phyloP scores from a whole-genome alignment of 75 land plant species.

The Sequoiadendron giganteum region DNA sequence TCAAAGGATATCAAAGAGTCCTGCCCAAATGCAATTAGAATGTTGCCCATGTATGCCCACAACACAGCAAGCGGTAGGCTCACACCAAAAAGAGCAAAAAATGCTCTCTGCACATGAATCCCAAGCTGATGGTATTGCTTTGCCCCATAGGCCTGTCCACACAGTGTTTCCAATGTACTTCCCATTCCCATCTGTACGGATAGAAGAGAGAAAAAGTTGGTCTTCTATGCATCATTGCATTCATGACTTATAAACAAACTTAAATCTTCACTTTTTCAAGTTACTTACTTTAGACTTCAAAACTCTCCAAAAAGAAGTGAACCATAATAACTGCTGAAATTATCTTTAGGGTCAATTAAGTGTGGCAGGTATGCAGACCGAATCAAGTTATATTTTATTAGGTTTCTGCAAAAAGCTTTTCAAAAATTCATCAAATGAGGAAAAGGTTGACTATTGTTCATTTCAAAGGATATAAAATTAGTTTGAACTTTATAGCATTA shows the following conservation, averaged over 20 bases:
- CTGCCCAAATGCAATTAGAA: slow-evolving; percentile 59
- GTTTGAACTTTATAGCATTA: no score
- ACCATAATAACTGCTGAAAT: no score
- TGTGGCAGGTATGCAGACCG: no score
- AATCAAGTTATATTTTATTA: no score
- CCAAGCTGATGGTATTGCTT: slow-evolving; percentile 76
- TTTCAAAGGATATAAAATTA: no score
- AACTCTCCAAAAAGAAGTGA: no score
- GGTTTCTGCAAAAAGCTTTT: no score
- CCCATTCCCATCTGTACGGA: background rate
- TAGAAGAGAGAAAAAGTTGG: background rate
- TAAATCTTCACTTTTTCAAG: background rate
- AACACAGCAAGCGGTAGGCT: slow-evolving; percentile 61
- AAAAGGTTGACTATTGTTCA: no score
- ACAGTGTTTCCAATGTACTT: slow-evolving; percentile 59
- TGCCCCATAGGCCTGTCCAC: slow-evolving; percentile 89
- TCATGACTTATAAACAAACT: background rate
- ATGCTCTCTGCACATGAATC: slow-evolving; percentile 64
- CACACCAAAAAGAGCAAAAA: slow-evolving; percentile 42
- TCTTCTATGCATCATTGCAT: background rate
- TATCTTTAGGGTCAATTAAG: no score
- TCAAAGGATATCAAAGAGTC: slow-evolving; percentile 50
- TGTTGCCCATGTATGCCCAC: slow-evolving; percentile 57
- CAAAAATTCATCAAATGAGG: no score
- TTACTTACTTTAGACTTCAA: no score